phyloP scores from a whole-genome alignment of 2,329 filamentous ascomycete species.

The Penicillium decumbens region DNA sequence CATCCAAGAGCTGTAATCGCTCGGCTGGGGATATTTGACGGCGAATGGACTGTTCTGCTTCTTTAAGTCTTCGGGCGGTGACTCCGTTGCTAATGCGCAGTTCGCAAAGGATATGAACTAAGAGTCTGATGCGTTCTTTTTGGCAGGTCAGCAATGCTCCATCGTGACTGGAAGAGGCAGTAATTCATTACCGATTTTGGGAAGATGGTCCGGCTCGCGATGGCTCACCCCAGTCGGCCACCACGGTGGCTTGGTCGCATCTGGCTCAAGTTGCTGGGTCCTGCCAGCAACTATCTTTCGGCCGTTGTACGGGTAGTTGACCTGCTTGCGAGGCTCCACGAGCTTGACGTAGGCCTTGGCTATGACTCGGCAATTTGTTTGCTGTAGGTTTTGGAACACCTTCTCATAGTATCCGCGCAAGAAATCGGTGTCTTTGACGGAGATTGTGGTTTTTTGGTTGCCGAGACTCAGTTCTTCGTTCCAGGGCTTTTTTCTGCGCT shows the following conservation, averaged over 20 bases:
- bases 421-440: slow-evolving; percentile 22
- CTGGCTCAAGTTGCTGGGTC: slow-evolving; percentile 31
- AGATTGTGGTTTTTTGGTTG: slow-evolving; percentile 24
- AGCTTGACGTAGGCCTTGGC: slow-evolving; percentile 36
- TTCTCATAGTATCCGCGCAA: slow-evolving; percentile 33
- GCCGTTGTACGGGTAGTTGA: slow-evolving; percentile 36
- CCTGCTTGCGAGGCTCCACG: slow-evolving; percentile 37
- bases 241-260: slow-evolving; percentile 34
- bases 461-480: slow-evolving; percentile 18
- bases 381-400: slow-evolving; percentile 32
- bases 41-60: slow-evolving; percentile 38
- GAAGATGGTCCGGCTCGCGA: slow-evolving; percentile 34
- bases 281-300: slow-evolving; percentile 31
- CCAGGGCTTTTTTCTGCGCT: slow-evolving; percentile 7
- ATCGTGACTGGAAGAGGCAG: neutral
- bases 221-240: slow-evolving; percentile 35
- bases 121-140: slow-evolving; percentile 37
- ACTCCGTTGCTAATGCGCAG: slow-evolving; percentile 34
- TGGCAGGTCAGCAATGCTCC: neutral
- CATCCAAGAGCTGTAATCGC: slow-evolving; percentile 37
- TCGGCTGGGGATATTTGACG: slow-evolving; percentile 36
- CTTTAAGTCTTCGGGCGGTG: slow-evolving; percentile 37
- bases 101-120: slow-evolving; percentile 41
- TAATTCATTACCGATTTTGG: slow-evolving; percentile 27
- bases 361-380: slow-evolving; percentile 35